These are phyloP conservation scores for Trypanosoma boissoni DNA, from an alignment of 208 protist species.

Conservation along the genomic window DNA sequence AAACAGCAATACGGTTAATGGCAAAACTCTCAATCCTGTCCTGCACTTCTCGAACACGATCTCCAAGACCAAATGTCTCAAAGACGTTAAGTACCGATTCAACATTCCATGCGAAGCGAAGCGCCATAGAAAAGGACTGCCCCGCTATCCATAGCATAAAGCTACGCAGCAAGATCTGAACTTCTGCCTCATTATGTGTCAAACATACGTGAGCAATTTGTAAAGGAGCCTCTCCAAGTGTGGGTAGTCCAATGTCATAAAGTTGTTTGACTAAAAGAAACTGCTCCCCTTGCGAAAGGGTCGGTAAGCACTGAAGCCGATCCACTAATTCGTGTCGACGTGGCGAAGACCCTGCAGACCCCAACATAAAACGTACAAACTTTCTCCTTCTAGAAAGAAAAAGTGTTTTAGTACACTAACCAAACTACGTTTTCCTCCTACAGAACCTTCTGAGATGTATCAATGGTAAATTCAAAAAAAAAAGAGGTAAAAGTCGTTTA, in stretches of 20 bases:
- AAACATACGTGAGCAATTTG: constrained; percentile 85
- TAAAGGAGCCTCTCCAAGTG: constrained; percentile 67
- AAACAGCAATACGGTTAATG: constrained; percentile 52
- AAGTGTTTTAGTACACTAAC: no score
- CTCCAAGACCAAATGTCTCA: constrained; percentile 38
- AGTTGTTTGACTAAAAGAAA: constrained; percentile 49
- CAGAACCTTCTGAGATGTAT: no score
- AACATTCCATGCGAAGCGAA: constrained; percentile 77
- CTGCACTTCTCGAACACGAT: constrained; percentile 66
- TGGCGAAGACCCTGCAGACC: neutral
- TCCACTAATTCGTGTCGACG: constrained; percentile 61
- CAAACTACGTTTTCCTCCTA: no score
- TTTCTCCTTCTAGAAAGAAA: neutral
- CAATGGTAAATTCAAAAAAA: neutral
- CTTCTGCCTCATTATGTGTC: constrained; percentile 43
- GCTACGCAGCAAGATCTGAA: constrained; percentile 53
- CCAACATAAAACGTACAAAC: neutral
- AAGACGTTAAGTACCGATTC: constrained; percentile 60
- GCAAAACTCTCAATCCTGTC: constrained; percentile 88
- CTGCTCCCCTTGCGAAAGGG: constrained; percentile 38
- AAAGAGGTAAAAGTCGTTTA: constrained; percentile 14
- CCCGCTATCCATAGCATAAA: constrained; percentile 79
- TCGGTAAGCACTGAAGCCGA: constrained; percentile 42
- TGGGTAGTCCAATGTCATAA: constrained; percentile 45
- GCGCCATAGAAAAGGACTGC: constrained; percentile 61